Conservation (phyloP, 371 early-diverging fungal species). For the Mucor racemosus region DNA sequence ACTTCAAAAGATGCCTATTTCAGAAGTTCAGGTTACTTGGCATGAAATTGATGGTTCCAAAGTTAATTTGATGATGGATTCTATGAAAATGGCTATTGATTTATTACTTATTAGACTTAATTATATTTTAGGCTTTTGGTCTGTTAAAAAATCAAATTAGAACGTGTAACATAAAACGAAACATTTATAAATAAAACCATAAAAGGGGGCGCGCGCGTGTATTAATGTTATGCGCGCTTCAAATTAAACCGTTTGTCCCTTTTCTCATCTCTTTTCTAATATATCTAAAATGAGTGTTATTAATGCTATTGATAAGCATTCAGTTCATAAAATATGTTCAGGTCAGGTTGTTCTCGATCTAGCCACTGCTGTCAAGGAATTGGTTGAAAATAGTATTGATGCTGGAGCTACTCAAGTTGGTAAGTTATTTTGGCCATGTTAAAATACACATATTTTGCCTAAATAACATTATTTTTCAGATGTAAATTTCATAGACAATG, state of each 20-base stretch:
- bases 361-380: constrained; percentile 89
- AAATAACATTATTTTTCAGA: constrained; percentile 44
- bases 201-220: not conserved
- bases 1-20: constrained; percentile 71
- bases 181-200: not conserved
- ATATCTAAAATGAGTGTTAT: constrained; percentile 21
- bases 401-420: constrained; percentile 87
- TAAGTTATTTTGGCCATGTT: constrained; percentile 22
- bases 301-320: constrained; percentile 43
- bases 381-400: constrained; percentile 98
- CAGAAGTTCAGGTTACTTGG: constrained; percentile 93
- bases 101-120: constrained; percentile 85
- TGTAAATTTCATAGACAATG: constrained; percentile 82
- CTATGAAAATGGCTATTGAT: constrained; percentile 89
- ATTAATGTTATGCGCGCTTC: not conserved
- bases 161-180: not conserved
- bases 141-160: constrained; percentile 20
- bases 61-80: constrained; percentile 84
- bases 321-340: constrained; percentile 83
- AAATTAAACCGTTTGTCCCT: not conserved
- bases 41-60: constrained; percentile 96
- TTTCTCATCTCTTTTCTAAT: not conserved
- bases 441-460: not conserved
- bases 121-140: constrained; percentile 88
- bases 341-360: constrained; percentile 94